A percentile compares a stretch with the other conserved stretches of the same genome.
phyloP scores from a whole-genome alignment of 495 filamentous ascomycete genomes.

The Trichoderma asperelloides region DNA sequence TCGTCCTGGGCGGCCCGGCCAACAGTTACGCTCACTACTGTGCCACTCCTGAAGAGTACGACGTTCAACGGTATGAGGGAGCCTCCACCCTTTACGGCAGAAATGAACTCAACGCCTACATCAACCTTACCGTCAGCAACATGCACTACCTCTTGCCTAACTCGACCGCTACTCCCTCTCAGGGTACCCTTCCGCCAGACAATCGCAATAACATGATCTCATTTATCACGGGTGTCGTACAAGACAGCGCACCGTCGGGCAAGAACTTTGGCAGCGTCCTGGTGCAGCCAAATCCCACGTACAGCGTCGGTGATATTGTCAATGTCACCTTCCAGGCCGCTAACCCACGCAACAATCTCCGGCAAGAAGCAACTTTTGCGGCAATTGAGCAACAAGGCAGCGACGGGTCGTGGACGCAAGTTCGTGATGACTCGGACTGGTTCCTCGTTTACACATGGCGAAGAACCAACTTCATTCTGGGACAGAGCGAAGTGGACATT shows the following conservation, averaged over 20 bases:
- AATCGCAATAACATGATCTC: constrained; percentile 63
- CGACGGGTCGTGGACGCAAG: constrained; percentile 51
- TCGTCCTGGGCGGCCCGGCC: constrained; percentile 77
- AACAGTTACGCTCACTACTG: constrained; percentile 95
- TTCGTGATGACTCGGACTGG: constrained; percentile 74
- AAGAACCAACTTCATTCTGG: constrained; percentile 60
- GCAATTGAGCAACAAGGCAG: constrained; percentile 59
- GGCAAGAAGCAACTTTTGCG: constrained; percentile 70
- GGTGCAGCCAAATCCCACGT: constrained; percentile 46
- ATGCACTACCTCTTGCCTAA: constrained; percentile 58
- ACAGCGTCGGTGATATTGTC: constrained; percentile 53
- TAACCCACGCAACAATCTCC: constrained; percentile 84
- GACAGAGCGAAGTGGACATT: constrained; percentile 68
- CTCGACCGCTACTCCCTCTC: constrained; percentile 34
- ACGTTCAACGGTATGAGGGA: constrained; percentile 87
- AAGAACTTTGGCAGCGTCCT: constrained; percentile 63
- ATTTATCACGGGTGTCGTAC: constrained; percentile 75
- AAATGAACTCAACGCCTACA: constrained; percentile 73
- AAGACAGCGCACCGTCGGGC: constrained; percentile 57
- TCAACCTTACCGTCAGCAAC: constrained; percentile 66
- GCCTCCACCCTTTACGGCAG: constrained; percentile 88
- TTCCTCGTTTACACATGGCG: constrained; percentile 72
- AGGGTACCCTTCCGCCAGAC: constrained; percentile 67
- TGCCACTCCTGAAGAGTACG: constrained; percentile 83
- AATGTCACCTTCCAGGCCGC: constrained; percentile 73